phyloP scores from a whole-genome alignment of 78 protist species.

The Dictyostelium purpureum region DNA sequence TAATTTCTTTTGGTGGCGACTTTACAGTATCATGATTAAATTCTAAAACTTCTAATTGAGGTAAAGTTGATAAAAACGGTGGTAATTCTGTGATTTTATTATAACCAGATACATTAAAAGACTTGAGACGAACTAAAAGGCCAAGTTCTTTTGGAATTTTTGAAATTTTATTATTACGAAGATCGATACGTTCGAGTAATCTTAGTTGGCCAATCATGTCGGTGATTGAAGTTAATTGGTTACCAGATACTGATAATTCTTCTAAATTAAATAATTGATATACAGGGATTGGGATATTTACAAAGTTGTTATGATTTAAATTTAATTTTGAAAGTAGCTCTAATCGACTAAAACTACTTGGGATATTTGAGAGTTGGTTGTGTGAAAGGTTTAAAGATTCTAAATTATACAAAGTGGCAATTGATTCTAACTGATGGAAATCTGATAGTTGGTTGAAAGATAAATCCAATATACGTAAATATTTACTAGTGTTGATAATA shows the following conservation, averaged over 20 bases:
- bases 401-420: slow-evolving; percentile 25
- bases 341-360: slow-evolving; percentile 28
- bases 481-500: slow-evolving; percentile 50
- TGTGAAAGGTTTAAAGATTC: slow-evolving; percentile 57
- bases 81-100: slow-evolving; percentile 53
- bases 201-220: slow-evolving; percentile 12
- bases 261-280: slow-evolving; percentile 12
- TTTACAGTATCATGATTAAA: slow-evolving; percentile 39
- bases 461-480: slow-evolving; percentile 43
- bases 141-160: slow-evolving; percentile 62
- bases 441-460: slow-evolving; percentile 50
- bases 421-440: slow-evolving; percentile 34
- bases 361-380: slow-evolving; percentile 5
- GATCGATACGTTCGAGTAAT: neutral
- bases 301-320: slow-evolving; percentile 17
- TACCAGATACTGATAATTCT: neutral
- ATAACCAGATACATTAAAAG: slow-evolving; percentile 31
- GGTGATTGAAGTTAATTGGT: neutral
- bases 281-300: neutral
- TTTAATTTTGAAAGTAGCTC: slow-evolving; percentile 16
- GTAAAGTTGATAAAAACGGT: slow-evolving; percentile 8
- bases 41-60: neutral
- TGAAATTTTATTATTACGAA: neutral
- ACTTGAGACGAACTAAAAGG: neutral
- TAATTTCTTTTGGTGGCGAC: slow-evolving; percentile 52